phyloP scores from a whole-genome alignment of 1,284 basidiomycete species.

The Sphagnurus paluster region DNA sequence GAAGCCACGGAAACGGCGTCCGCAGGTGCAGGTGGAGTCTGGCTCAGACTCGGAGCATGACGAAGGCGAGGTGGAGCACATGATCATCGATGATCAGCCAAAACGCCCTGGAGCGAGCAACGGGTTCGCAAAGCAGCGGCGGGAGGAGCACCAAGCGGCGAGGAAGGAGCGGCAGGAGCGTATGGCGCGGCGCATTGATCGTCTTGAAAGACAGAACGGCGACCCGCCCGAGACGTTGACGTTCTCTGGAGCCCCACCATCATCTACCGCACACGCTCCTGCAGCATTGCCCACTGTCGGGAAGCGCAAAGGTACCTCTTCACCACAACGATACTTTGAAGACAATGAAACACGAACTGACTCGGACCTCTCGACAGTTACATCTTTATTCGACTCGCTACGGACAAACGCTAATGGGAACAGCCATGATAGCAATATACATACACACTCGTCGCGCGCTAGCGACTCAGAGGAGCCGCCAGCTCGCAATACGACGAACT shows the following conservation, averaged over 20 bases:
- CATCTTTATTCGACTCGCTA: slow-evolving; percentile 31
- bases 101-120: slow-evolving; percentile 12
- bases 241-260: too few relatives aligned
- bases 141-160: slow-evolving; percentile 30
- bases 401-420: slow-evolving; percentile 29
- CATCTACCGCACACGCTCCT: slow-evolving; percentile 16
- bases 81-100: slow-evolving; percentile 49
- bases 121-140: slow-evolving; percentile 23
- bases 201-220: slow-evolving; percentile 21
- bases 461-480: slow-evolving; percentile 26
- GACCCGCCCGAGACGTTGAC: slow-evolving; percentile 10
- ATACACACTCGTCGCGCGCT: slow-evolving; percentile 19
- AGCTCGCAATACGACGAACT: slow-evolving; percentile 31
- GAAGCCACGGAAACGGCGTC: slow-evolving; percentile 29
- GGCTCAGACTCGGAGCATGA: slow-evolving; percentile 38
- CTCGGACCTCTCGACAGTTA: slow-evolving; percentile 25
- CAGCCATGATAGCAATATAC: slow-evolving; percentile 25
- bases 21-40: slow-evolving; percentile 8
- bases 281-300: slow-evolving; percentile 20
- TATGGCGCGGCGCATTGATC: slow-evolving; percentile 28
- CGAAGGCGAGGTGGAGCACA: slow-evolving; percentile 51
- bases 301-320: slow-evolving; percentile 50
- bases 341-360: background rate
- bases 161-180: slow-evolving; percentile 38
- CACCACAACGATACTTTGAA: background rate